A percentile compares a stretch with the other conserved stretches of the same genome.
Evolutionary conservation across 805 yeast species (phyloP).

Genomic region (Cyberlindnera galapagoensis): DNA sequence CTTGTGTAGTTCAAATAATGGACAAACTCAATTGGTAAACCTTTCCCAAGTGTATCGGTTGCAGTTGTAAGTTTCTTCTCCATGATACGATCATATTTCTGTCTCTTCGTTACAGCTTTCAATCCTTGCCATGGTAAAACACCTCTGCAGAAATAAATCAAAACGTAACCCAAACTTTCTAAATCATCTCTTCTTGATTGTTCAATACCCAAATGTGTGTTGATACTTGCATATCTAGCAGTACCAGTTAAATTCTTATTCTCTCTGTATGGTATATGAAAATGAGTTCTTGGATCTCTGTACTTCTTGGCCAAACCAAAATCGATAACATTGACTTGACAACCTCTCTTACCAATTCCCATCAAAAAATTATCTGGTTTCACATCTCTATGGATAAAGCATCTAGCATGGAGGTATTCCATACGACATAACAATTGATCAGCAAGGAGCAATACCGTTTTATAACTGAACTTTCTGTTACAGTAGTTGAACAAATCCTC

Average conservation of each 20-base stretch:
- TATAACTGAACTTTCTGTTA: conserved; percentile 85
- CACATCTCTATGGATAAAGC: conserved; percentile 92
- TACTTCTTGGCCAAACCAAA: conserved; percentile 93
- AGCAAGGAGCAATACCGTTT: conserved; percentile 87
- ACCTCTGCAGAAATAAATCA: conserved; percentile 92
- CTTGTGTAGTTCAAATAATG: conserved; percentile 83
- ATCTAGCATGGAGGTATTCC: conserved; percentile 92
- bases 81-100: conserved; percentile 92
- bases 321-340: conserved; percentile 94
- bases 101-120: conserved; percentile 94
- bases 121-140: conserved; percentile 98
- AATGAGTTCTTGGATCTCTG: conserved; percentile 88
- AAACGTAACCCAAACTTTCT: conserved; percentile 90
- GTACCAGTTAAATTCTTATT: conserved; percentile 96
- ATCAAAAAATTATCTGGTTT: conserved; percentile 90
- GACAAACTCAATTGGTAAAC: conserved; percentile 86
- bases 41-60: conserved; percentile 79
- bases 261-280: conserved; percentile 94
- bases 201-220: conserved; percentile 95
- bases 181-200: conserved; percentile 95
- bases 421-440: conserved; percentile 92
- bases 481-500: conserved; percentile 96
- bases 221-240: conserved; percentile 91
- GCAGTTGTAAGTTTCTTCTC: conserved; percentile 92
- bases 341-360: conserved; percentile 90